phyloP scores from a whole-genome alignment of 768 basidiomycete genomes.

The Pleurotus salmoneostramineus region DNA sequence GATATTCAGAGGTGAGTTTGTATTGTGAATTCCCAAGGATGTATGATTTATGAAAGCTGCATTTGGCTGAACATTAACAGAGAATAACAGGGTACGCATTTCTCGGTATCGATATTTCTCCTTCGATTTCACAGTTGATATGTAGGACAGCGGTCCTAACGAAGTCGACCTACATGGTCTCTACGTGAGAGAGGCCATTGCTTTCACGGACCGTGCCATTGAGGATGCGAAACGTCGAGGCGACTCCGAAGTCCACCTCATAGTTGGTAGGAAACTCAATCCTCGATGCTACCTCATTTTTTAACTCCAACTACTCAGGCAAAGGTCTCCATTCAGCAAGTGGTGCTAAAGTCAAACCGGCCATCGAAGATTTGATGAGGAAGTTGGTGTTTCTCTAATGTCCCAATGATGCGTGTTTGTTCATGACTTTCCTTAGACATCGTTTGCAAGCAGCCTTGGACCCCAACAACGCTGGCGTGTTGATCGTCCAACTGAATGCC shows the following conservation, averaged over 20 bases:
- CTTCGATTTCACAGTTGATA: not conserved
- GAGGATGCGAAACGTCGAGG: slow-evolving; percentile 61
- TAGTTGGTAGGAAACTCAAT: slow-evolving; percentile 57
- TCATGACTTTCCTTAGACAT: slow-evolving; percentile 42
- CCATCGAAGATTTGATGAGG: slow-evolving; percentile 81
- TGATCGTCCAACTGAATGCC: slow-evolving; percentile 67
- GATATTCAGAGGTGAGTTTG: slow-evolving; percentile 71
- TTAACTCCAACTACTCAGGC: slow-evolving; percentile 33
- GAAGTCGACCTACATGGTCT: slow-evolving; percentile 90
- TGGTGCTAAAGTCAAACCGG: slow-evolving; percentile 88
- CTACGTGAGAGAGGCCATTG: slow-evolving; percentile 90
- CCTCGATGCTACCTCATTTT: not conserved
- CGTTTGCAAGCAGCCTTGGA: slow-evolving; percentile 72
- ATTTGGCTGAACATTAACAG: slow-evolving; percentile 28
- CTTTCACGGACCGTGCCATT: slow-evolving; percentile 67
- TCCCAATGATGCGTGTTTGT: not conserved
- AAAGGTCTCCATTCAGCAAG: slow-evolving; percentile 84
- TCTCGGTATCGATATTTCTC: not conserved
- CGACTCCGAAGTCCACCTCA: slow-evolving; percentile 65
- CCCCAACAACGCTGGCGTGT: slow-evolving; percentile 77
- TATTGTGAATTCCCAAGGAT: not conserved
- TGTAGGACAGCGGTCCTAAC: slow-evolving; percentile 60
- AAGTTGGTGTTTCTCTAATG: slow-evolving; percentile 43
- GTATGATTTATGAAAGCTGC: no score
- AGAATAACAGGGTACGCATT: slow-evolving; percentile 67